Evolutionary conservation across 345 rosid species (phyloP).

Genomic region (Heritiera fomes): DNA sequence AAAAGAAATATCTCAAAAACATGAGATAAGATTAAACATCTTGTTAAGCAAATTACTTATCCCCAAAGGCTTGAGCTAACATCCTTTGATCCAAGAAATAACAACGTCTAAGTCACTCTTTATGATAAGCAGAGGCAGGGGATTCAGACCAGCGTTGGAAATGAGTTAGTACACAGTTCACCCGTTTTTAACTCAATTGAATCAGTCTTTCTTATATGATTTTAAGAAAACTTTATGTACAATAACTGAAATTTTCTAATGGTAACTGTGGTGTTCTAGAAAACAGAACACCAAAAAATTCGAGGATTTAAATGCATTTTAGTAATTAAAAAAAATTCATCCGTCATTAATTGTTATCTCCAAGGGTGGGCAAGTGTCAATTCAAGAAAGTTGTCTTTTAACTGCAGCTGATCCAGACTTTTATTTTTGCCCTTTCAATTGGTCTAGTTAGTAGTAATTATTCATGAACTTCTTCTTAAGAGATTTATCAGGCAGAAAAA

Average conservation of each 20-base stretch:
- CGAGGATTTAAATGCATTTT: not conserved
- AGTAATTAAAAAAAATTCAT: not conserved
- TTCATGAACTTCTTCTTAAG: not conserved
- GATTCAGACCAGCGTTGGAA: too few relatives aligned
- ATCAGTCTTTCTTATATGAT: not conserved
- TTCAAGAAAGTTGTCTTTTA: slow-evolving; percentile 7
- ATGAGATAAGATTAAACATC: too few relatives aligned
- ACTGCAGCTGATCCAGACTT: not conserved
- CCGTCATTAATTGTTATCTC: not conserved
- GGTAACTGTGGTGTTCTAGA: not conserved
- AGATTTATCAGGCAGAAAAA: not conserved
- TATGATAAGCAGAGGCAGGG: too few relatives aligned
- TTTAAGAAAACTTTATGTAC: not conserved
- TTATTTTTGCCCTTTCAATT: not conserved
- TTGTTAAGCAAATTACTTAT: too few relatives aligned
- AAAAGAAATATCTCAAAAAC: too few relatives aligned
- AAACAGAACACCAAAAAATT: not conserved
- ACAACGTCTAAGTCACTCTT: too few relatives aligned
- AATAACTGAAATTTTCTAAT: not conserved
- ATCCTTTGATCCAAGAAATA: too few relatives aligned
- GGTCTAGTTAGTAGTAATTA: not conserved
- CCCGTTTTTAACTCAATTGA: not conserved
- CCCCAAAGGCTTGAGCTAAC: too few relatives aligned
- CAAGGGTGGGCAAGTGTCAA: slow-evolving; percentile 7
- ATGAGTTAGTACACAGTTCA: too few relatives aligned